These are phyloP conservation scores for Cinchona pubescens DNA, from an alignment of 257 asterid species.

Conservation along the genomic window DNA sequence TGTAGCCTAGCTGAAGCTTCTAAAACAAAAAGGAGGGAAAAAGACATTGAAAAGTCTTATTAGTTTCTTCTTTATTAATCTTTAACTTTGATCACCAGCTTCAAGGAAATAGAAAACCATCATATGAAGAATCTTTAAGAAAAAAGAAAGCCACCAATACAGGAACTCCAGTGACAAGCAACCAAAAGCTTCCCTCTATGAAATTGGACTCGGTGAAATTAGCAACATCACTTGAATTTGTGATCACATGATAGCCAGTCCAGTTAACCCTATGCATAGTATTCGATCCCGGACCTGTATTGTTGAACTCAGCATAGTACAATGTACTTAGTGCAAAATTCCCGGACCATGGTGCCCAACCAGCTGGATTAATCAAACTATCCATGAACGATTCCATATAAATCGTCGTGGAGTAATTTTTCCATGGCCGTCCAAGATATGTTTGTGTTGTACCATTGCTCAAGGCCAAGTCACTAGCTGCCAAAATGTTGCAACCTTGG, in stretches of 20 bases:
- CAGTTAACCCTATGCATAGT: constrained; percentile 48
- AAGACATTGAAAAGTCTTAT: background rate
- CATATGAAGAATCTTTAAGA: background rate
- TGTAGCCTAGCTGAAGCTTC: background rate
- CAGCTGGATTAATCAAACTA: constrained; percentile 39
- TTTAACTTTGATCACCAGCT: background rate
- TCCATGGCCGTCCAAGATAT: constrained; percentile 76
- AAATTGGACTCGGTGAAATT: constrained; percentile 53
- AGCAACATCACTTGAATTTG: constrained; percentile 36
- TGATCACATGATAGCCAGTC: constrained; percentile 51
- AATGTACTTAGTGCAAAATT: constrained; percentile 53
- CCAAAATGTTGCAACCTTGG: constrained; percentile 38
- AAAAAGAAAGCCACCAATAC: constrained; percentile 13
- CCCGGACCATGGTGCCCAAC: constrained; percentile 60
- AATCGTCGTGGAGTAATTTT: constrained; percentile 56
- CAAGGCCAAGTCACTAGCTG: constrained; percentile 43
- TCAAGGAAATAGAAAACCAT: background rate
- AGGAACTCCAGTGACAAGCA: constrained; percentile 45
- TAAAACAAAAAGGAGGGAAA: background rate
- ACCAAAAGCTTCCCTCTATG: constrained; percentile 51
- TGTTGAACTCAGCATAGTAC: constrained; percentile 59
- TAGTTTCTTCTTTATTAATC: background rate
- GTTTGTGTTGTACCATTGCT: constrained; percentile 23
- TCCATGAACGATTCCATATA: constrained; percentile 49
- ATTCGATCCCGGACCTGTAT: constrained; percentile 54